These are phyloP conservation scores for Paramecium sonneborni DNA, from an alignment of 73 alveolate genomes.

Conservation along the genomic window DNA sequence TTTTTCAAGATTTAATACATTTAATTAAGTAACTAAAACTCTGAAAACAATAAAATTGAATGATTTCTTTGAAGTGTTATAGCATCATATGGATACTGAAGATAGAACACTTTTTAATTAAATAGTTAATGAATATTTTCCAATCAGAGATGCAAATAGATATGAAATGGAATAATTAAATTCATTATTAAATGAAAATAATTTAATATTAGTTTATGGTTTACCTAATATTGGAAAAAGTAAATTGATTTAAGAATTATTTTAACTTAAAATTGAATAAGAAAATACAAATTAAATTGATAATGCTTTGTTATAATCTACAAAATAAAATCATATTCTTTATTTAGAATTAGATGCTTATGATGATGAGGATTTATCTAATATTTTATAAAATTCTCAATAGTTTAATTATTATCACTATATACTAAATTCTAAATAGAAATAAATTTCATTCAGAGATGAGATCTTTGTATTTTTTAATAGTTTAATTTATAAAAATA, in stretches of 20 bases:
- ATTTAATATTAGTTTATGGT: not conserved
- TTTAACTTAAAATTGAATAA: not conserved
- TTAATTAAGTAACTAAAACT: not conserved
- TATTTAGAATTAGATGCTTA: not conserved
- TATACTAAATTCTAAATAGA: not conserved
- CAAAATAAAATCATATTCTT: not conserved
- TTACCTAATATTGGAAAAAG: not conserved
- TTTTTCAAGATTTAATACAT: not conserved
- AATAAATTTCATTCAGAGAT: not conserved
- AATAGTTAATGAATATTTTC: not conserved
- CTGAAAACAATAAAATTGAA: not conserved
- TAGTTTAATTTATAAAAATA: not conserved
- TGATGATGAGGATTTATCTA: not conserved
- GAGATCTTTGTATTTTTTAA: not conserved
- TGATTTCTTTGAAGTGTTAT: not conserved
- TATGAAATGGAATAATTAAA: not conserved
- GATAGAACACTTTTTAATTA: not conserved
- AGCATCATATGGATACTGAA: not conserved
- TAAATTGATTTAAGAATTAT: not conserved
- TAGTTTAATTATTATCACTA: not conserved
- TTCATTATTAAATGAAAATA: not conserved
- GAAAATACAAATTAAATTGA: not conserved
- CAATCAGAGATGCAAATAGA: not conserved
- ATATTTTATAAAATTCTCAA: not conserved
- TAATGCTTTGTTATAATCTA: not conserved